Evolutionary conservation across 2,329 filamentous ascomycete species (phyloP), one percentile per base, ranked within the genome.

Genomic region (Fusarium sp.): DNA sequence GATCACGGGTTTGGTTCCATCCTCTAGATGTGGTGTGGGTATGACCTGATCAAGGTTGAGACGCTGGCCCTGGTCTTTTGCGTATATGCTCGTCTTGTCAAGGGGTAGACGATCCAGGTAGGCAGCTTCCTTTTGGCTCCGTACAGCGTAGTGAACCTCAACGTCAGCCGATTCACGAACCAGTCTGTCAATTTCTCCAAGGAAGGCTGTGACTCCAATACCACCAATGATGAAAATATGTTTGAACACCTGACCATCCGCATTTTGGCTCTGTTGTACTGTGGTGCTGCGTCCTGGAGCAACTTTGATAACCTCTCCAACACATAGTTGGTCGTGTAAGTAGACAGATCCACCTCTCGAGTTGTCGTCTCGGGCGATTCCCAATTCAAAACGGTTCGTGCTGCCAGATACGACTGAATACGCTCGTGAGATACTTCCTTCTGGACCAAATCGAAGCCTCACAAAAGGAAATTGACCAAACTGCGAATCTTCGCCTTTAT

Each of bases 321-420:
- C 20, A 3, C 27, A 8, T 3, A 63, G 3, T 1, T 49, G 13
- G 9, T 67, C 57, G 1, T 66, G 63, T 3, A 66, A 13, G 27
- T 63, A 66, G 6, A 51, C 15, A 6, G 63, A 66, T 4, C 63
- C 63, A n/a, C 63, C 63, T 19, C 63, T 39, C 5, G 63, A 67
- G 25, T 49, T 40, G 7, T 64, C 57, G 1, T 67, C 57, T 7
- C 41, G 15, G 11, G 63, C 64, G 7, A 66, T 40, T 0, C 50
- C 63, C 2, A 66, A 27, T 22, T 66, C 63, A 17, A 66, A 67
- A 1, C 23, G 43, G 1, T 30, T 39, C 3, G 11, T 37, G 19
- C 47, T 67, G 4, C 63, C 63, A 1, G 46, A 63, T 25, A 67
- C 63, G 1, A 66, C 57, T 43, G 63, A 66, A 25, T 66, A 66